Conservation (phyloP, 177 flowering plant species). For the Vitis hybrid region DNA sequence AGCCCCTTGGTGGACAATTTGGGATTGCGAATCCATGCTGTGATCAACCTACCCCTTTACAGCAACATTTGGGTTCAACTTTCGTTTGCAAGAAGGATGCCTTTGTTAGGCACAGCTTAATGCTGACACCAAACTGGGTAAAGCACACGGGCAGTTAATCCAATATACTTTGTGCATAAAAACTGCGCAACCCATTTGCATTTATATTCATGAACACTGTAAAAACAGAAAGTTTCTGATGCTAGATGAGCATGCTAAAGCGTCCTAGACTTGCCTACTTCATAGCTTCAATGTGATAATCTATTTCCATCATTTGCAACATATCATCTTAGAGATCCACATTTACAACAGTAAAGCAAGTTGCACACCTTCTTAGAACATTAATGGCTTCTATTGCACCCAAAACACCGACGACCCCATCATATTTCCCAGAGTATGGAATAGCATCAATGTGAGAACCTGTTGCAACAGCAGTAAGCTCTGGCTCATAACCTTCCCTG, state of each 20-base stretch:
- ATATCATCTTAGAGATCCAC: neutral
- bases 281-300: neutral
- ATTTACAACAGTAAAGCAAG: conserved; percentile 6
- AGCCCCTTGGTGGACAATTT: neutral
- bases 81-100: neutral
- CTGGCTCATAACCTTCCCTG: conserved; percentile 82
- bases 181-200: neutral
- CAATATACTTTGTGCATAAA: neutral
- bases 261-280: neutral
- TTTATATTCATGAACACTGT: neutral
- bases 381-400: conserved; percentile 98
- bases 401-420: conserved; percentile 97
- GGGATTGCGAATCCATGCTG: neutral
- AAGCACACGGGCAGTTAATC: neutral
- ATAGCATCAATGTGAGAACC: conserved; percentile 99
- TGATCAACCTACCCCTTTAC: neutral
- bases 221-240: neutral
- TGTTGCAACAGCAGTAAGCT: conserved; percentile 74
- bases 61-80: neutral
- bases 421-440: conserved; percentile 98
- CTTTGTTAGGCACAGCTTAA: neutral
- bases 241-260: neutral
- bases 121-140: neutral
- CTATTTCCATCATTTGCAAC: neutral
- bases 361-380: conserved; percentile 64